These are phyloP conservation scores for Geranium incanum DNA, from an alignment of 441 rosid genomes.

Conservation along the genomic window DNA sequence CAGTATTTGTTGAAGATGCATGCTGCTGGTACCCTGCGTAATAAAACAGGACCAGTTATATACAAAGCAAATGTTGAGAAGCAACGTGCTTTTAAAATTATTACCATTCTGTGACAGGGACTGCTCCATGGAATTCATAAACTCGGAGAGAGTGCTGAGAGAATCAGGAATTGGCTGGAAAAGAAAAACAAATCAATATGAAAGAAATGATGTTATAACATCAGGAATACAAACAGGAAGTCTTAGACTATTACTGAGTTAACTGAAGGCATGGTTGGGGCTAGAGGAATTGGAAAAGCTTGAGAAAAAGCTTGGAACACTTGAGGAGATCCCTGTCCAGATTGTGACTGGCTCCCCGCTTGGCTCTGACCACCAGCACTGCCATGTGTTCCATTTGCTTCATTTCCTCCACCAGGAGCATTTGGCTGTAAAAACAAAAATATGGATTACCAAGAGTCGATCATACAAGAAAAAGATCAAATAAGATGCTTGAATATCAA, in stretches of 20 bases:
- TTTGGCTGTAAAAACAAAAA: slow-evolving; percentile 37
- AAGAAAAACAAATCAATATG: slow-evolving; percentile 15
- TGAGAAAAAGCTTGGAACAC: slow-evolving; percentile 53
- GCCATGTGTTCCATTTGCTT: slow-evolving; percentile 33
- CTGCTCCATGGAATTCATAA: slow-evolving; percentile 70
- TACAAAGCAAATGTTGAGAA: slow-evolving; percentile 16
- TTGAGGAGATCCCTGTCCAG: slow-evolving; percentile 48
- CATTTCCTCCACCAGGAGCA: slow-evolving; percentile 46
- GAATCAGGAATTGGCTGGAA: slow-evolving; percentile 90
- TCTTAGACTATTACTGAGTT: slow-evolving; percentile 34
- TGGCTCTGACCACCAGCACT: slow-evolving; percentile 42
- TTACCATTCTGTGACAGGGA: slow-evolving; percentile 63
- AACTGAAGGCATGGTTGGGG: slow-evolving; percentile 65
- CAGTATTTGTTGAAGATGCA: slow-evolving; percentile 33
- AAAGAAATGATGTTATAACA: slow-evolving; percentile 16
- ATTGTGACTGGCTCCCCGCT: slow-evolving; percentile 41
- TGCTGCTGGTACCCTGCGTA: slow-evolving; percentile 48
- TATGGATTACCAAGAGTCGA: neutral
- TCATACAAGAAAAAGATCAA: neutral
- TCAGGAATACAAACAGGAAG: slow-evolving; percentile 9
- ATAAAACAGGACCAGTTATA: slow-evolving; percentile 28
- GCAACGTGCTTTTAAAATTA: slow-evolving; percentile 16
- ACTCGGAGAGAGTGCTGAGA: slow-evolving; percentile 60
- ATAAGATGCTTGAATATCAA: neutral
- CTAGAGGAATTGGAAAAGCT: slow-evolving; percentile 57